These are phyloP conservation scores for Silene conica DNA, from an alignment of 148 eudicot genomes.

Conservation along the genomic window DNA sequence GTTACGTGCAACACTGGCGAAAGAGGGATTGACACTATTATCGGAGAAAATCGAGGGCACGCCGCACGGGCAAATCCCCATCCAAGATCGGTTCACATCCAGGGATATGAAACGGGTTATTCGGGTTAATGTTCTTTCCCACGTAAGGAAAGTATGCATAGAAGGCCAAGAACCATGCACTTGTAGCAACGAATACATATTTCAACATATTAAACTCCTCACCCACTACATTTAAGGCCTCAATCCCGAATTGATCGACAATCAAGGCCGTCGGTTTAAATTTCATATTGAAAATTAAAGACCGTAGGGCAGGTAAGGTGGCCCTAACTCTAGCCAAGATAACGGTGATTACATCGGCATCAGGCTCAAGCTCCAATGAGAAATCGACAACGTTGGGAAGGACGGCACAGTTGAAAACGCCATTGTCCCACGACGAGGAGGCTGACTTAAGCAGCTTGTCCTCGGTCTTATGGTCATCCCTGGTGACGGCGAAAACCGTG, in stretches of 20 bases:
- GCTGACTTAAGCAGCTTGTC: constrained; percentile 26
- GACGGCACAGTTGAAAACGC: constrained; percentile 27
- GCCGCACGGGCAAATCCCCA: constrained; percentile 22
- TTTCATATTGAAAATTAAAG: constrained; percentile 21
- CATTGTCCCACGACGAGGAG: constrained; percentile 7
- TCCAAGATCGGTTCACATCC: constrained; percentile 38
- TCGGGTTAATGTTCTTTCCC: constrained; percentile 29
- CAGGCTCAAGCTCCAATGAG: background rate
- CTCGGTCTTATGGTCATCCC: constrained; percentile 21
- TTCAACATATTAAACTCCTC: constrained; percentile 34
- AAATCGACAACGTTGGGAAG: constrained; percentile 30
- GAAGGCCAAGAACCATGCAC: constrained; percentile 31
- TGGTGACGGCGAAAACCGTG: constrained; percentile 32
- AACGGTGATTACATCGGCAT: constrained; percentile 16
- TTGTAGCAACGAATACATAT: constrained; percentile 38
- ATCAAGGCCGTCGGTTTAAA: constrained; percentile 40
- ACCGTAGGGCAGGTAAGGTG: constrained; percentile 27
- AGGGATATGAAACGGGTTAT: constrained; percentile 35
- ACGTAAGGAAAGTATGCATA: constrained; percentile 31
- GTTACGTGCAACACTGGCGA: constrained; percentile 15
- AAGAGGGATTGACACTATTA: constrained; percentile 13
- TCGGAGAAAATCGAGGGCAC: constrained; percentile 11
- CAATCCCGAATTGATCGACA: constrained; percentile 38
- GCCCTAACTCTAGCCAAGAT: constrained; percentile 23
- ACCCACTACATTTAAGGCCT: constrained; percentile 33